Evolutionary conservation across 805 yeast genomes (phyloP).

Genomic region (Suhomyces xylopsoci): DNA sequence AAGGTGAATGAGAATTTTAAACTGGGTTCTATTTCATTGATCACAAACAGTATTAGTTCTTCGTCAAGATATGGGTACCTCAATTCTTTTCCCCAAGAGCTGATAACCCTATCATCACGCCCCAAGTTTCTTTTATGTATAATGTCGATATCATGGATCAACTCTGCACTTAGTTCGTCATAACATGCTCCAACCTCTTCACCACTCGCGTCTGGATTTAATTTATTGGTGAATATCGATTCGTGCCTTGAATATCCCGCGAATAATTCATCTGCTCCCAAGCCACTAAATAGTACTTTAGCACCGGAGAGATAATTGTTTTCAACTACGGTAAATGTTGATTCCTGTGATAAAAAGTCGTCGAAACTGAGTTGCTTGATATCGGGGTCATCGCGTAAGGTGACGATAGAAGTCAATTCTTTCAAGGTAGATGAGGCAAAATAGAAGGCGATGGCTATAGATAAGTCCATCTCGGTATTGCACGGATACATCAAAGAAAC

Average conservation of each 20-base stretch:
- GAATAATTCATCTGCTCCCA: slow-evolving; percentile 96
- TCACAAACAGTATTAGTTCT: slow-evolving; percentile 50
- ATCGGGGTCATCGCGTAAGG: not conserved
- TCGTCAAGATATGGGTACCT: slow-evolving; percentile 83
- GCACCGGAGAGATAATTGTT: slow-evolving; percentile 40
- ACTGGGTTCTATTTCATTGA: slow-evolving; percentile 47
- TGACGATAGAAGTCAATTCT: slow-evolving; percentile 3
- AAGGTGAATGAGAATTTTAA: slow-evolving; percentile 38
- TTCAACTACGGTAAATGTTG: not conserved
- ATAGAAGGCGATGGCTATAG: slow-evolving; percentile 92
- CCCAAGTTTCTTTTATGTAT: slow-evolving; percentile 80
- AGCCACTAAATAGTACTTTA: slow-evolving; percentile 79
- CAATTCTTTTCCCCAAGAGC: slow-evolving; percentile 84
- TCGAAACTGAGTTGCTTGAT: slow-evolving; percentile 13
- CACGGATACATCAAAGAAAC: slow-evolving; percentile 73
- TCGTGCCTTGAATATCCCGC: slow-evolving; percentile 94
- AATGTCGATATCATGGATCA: slow-evolving; percentile 66
- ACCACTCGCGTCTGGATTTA: slow-evolving; percentile 17
- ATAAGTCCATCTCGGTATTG: slow-evolving; percentile 89
- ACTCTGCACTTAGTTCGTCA: slow-evolving; percentile 50
- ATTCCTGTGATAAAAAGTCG: slow-evolving; percentile 13
- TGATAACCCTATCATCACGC: slow-evolving; percentile 86
- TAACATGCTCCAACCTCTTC: slow-evolving; percentile 21
- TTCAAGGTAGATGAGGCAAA: slow-evolving; percentile 51
- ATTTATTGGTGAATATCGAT: slow-evolving; percentile 36